phyloP scores from a whole-genome alignment of 768 basidiomycete species.

The Rhodotorula sphaerocarpa region DNA sequence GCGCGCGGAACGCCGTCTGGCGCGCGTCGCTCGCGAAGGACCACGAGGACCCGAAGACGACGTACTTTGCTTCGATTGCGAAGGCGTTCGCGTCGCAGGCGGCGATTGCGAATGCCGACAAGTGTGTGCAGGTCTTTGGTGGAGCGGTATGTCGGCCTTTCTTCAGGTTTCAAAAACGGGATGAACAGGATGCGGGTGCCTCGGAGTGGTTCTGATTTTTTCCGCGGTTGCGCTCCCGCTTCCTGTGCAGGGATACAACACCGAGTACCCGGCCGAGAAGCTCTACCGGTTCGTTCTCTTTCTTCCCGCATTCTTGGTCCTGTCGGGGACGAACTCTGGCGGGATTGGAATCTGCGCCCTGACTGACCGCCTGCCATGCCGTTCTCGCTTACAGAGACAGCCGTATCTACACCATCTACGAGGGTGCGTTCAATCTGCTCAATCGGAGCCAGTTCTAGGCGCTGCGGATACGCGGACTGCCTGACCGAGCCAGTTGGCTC shows the following conservation, averaged over 20 bases:
- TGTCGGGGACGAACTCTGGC: too few relatives aligned
- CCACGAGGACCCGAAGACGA: conserved; percentile 41
- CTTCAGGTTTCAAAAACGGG: not conserved
- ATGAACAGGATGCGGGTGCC: too few relatives aligned
- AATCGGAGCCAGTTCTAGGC: too few relatives aligned
- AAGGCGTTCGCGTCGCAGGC: conserved; percentile 44
- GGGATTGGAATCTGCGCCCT: too few relatives aligned
- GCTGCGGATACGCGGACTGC: too few relatives aligned
- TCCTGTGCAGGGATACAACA: not conserved
- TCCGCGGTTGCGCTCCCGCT: too few relatives aligned
- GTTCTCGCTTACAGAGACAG: not conserved
- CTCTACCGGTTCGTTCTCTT: conserved; percentile 37
- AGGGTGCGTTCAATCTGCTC: too few relatives aligned
- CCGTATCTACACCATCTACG: conserved; percentile 45
- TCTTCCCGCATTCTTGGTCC: too few relatives aligned
- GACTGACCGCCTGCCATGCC: not conserved
- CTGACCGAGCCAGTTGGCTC: too few relatives aligned
- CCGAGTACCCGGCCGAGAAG: conserved; percentile 45
- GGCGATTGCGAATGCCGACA: conserved; percentile 45
- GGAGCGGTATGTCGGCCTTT: conserved; percentile 29
- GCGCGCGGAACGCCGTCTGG: conserved; percentile 37
- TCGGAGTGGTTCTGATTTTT: too few relatives aligned
- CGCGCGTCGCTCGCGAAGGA: conserved; percentile 44
- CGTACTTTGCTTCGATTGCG: conserved; percentile 46
- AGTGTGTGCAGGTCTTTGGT: conserved; percentile 43